Conservation (phyloP, 441 rosid genomes). For the Adansonia grandidieri region DNA sequence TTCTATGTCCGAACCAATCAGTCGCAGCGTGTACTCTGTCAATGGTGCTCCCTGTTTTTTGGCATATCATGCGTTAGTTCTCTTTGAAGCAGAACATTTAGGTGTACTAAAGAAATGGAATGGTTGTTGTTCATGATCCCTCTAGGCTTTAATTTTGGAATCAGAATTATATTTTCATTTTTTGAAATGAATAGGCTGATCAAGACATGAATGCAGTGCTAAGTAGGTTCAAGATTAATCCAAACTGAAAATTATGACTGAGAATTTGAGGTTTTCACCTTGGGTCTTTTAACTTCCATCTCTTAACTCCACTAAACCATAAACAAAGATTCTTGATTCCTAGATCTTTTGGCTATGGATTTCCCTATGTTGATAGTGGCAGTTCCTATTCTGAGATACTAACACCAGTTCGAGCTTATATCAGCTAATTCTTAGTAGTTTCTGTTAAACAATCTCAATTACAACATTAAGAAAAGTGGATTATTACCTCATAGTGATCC, state of each 20-base stretch:
- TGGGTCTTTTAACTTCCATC: too few relatives aligned
- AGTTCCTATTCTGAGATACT: background rate
- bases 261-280: background rate
- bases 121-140: background rate
- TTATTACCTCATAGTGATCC: slow-evolving; percentile 90
- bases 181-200: background rate
- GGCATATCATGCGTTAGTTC: slow-evolving; percentile 4
- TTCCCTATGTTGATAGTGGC: background rate
- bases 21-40: slow-evolving; percentile 88
- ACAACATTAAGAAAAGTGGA: background rate
- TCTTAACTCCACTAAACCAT: background rate
- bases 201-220: background rate
- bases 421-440: background rate
- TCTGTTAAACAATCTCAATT: background rate
- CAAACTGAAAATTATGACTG: background rate
- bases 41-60: slow-evolving; percentile 78
- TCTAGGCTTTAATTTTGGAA: background rate
- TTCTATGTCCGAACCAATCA: slow-evolving; percentile 89
- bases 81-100: background rate
- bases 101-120: background rate
- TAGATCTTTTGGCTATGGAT: background rate
- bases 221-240: background rate
- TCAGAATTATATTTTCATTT: background rate
- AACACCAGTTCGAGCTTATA: background rate
- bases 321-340: background rate